phyloP scores from a whole-genome alignment of 208 protist genomes.

The Crithidia thermophila region DNA sequence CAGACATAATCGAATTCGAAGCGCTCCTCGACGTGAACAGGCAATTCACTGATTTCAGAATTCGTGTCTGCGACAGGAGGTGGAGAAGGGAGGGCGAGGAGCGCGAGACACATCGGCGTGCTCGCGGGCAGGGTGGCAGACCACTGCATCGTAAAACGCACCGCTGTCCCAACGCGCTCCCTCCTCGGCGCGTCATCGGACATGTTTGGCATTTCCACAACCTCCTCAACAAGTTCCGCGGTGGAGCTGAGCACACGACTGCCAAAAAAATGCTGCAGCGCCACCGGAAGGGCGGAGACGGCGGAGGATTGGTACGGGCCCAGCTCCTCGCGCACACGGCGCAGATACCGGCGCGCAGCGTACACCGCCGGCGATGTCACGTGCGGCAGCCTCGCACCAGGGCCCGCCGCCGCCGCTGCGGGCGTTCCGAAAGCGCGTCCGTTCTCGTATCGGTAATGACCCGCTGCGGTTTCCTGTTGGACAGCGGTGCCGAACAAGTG shows the following conservation, averaged over 20 bases:
- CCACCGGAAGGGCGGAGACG: constrained; percentile 21
- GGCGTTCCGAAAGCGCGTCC: too few relatives aligned
- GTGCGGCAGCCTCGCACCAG: too few relatives aligned
- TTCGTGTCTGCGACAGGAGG: not conserved
- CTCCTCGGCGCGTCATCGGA: too few relatives aligned
- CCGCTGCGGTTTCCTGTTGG: too few relatives aligned
- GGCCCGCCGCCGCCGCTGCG: too few relatives aligned
- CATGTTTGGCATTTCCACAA: too few relatives aligned
- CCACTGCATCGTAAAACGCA: constrained; percentile 24
- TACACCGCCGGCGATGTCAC: constrained; percentile 20
- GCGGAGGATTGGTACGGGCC: constrained; percentile 31
- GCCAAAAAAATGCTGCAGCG: constrained; percentile 32
- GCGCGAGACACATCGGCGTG: constrained; percentile 34
- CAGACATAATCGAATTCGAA: constrained; percentile 53
- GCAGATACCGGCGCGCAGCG: constrained; percentile 15
- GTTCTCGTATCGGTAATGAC: too few relatives aligned
- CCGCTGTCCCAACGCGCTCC: too few relatives aligned
- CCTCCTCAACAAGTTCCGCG: constrained; percentile 16
- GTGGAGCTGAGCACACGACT: constrained; percentile 19
- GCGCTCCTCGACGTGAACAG: constrained; percentile 37
- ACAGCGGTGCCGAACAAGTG: not conserved
- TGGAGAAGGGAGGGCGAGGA: constrained; percentile 26
- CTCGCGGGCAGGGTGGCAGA: constrained; percentile 29
- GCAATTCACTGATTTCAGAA: not conserved
- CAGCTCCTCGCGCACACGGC: constrained; percentile 34